Conservation (phyloP, 257 asterid species). For the Solanum peruvianum region DNA sequence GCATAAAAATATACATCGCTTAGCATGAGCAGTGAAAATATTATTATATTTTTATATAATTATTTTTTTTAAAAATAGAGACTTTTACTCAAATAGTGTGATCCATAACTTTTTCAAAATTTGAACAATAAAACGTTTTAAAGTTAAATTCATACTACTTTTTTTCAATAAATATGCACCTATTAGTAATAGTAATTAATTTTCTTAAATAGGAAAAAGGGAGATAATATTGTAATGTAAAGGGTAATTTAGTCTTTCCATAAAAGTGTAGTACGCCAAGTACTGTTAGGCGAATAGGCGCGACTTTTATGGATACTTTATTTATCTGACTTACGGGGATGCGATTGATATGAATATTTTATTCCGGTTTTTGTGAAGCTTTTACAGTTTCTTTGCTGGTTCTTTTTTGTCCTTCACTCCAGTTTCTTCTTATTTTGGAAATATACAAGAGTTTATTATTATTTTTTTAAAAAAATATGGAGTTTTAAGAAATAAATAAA, state of each 20-base stretch:
- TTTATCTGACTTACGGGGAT: not conserved
- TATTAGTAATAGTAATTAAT: not conserved
- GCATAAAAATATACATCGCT: too few relatives aligned
- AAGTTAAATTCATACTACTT: not conserved
- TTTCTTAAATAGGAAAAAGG: not conserved
- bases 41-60: too few relatives aligned
- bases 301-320: constrained; percentile 23
- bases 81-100: not conserved
- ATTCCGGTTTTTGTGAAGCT: not conserved
- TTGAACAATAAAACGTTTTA: not conserved
- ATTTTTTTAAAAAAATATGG: too few relatives aligned
- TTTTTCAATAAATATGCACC: not conserved
- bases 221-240: not conserved
- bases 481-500: too few relatives aligned
- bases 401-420: constrained; percentile 11
- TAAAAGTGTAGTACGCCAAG: not conserved
- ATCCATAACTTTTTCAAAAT: not conserved
- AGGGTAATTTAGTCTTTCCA: not conserved
- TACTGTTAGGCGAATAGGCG: not conserved
- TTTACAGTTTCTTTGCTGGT: constrained; percentile 9
- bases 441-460: too few relatives aligned
- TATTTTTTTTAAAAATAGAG: too few relatives aligned
- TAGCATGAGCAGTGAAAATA: too few relatives aligned
- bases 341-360: not conserved
- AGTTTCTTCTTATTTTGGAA: not conserved